Conservation (phyloP, 768 basidiomycete genomes). For the Trametes sanguinea region DNA sequence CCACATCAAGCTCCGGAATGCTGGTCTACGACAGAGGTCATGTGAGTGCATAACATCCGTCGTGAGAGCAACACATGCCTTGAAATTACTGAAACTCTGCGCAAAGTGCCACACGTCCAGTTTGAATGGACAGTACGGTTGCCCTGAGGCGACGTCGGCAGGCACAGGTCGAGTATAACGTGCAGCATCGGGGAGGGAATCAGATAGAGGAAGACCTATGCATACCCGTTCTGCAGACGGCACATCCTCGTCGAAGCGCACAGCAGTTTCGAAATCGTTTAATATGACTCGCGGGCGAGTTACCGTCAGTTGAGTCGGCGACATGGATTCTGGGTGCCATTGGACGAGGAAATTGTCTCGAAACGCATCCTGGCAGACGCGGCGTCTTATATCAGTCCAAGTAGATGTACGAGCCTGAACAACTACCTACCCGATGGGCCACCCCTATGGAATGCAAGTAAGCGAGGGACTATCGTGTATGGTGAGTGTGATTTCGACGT, state of each 20-base stretch:
- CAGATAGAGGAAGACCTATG: background rate
- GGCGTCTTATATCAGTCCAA: background rate
- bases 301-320: background rate
- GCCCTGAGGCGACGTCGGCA: background rate
- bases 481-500: background rate
- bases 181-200: background rate
- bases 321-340: slow-evolving; percentile 7
- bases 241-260: background rate
- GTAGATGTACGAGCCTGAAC: too few relatives aligned
- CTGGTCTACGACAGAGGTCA: background rate
- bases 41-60: background rate
- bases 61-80: background rate
- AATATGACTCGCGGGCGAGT: slow-evolving; percentile 7
- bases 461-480: background rate
- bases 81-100: background rate
- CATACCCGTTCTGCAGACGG: background rate
- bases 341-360: slow-evolving; percentile 15
- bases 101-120: slow-evolving; percentile 15
- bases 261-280: slow-evolving; percentile 13
- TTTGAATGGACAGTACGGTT: slow-evolving; percentile 5
- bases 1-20: background rate
- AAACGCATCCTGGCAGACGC: background rate
- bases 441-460: slow-evolving; percentile 1
- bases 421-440: slow-evolving; percentile 4
- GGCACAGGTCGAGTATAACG: background rate